Conservation (phyloP, 805 yeast genomes). For the Wickerhamomyces canadensis region DNA sequence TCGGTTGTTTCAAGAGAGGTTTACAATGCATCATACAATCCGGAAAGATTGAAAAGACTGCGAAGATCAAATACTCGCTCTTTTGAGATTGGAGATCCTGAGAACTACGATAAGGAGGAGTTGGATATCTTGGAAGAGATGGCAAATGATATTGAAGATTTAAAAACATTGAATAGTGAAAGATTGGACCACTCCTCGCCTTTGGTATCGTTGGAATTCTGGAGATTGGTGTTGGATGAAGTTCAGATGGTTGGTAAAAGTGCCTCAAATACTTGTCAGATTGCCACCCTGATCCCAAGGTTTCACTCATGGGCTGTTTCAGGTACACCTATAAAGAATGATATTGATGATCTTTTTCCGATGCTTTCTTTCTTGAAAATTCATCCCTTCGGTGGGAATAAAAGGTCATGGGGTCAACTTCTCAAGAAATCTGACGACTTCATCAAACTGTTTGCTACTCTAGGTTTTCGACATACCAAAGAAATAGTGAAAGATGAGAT, state of each 20-base stretch:
- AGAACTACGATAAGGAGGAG: background rate
- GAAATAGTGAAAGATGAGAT: conserved; percentile 76
- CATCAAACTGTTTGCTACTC: conserved; percentile 41
- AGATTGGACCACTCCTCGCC: conserved; percentile 67
- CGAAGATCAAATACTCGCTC: conserved; percentile 5
- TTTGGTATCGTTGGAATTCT: conserved; percentile 72
- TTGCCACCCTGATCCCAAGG: conserved; percentile 75
- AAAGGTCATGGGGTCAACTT: conserved; percentile 16
- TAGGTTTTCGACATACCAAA: conserved; percentile 79
- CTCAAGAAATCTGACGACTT: conserved; percentile 31
- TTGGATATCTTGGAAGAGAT: conserved; percentile 8
- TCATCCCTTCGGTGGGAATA: conserved; percentile 52
- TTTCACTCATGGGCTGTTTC: conserved; percentile 96
- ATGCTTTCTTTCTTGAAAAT: conserved; percentile 61
- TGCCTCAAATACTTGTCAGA: conserved; percentile 69
- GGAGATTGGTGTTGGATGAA: conserved; percentile 89
- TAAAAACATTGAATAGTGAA: conserved; percentile 3
- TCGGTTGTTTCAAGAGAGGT: conserved; percentile 65
- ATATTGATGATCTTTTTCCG: conserved; percentile 63
- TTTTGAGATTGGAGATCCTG: background rate
- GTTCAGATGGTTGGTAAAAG: conserved; percentile 86
- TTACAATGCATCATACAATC: conserved; percentile 71
- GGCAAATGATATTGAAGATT: conserved; percentile 9
- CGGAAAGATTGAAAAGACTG: conserved; percentile 30
- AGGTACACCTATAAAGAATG: conserved; percentile 82